phyloP scores from a whole-genome alignment of 2,329 filamentous ascomycete species.

The Curvularia sp. region DNA sequence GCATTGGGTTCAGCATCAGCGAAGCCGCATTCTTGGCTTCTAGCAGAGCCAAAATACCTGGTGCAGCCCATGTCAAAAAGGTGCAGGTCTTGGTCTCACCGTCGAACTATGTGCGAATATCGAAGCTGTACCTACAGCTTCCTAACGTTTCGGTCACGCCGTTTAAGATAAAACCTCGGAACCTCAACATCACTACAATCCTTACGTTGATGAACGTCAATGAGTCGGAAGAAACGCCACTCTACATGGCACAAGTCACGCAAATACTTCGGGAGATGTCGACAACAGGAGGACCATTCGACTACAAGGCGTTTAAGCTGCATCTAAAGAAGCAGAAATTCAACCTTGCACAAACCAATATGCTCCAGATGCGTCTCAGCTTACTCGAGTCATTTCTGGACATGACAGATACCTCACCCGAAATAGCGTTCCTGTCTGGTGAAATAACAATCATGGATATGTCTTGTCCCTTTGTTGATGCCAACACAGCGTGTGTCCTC shows the following conservation, averaged over 20 bases:
- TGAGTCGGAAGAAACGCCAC: conserved; percentile 35
- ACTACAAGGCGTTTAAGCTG: neutral
- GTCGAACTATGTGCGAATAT: conserved; percentile 31
- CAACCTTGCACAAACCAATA: neutral
- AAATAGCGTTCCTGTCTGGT: conserved; percentile 50
- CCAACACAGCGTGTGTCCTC: conserved; percentile 70
- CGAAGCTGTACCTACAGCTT: conserved; percentile 27
- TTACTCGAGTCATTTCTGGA: conserved; percentile 70
- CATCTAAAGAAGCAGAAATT: neutral
- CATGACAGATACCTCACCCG: conserved; percentile 15
- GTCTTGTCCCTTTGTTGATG: conserved; percentile 73
- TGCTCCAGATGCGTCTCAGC: conserved; percentile 57
- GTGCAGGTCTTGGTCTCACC: conserved; percentile 19
- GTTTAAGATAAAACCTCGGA: conserved; percentile 56
- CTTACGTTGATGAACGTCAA: conserved; percentile 28
- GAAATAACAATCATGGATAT: conserved; percentile 73
- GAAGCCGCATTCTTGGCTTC: conserved; percentile 64
- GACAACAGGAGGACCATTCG: neutral
- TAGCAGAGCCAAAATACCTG: conserved; percentile 23
- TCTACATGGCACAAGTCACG: conserved; percentile 59
- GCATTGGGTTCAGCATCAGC: conserved; percentile 59
- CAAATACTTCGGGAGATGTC: conserved; percentile 3
- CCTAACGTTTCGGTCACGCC: conserved; percentile 55
- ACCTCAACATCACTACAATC: conserved; percentile 62
- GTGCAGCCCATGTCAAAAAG: conserved; percentile 23